These are phyloP conservation scores for Gynandropsis gynandra DNA, from an alignment of 345 rosid genomes.

Conservation along the genomic window DNA sequence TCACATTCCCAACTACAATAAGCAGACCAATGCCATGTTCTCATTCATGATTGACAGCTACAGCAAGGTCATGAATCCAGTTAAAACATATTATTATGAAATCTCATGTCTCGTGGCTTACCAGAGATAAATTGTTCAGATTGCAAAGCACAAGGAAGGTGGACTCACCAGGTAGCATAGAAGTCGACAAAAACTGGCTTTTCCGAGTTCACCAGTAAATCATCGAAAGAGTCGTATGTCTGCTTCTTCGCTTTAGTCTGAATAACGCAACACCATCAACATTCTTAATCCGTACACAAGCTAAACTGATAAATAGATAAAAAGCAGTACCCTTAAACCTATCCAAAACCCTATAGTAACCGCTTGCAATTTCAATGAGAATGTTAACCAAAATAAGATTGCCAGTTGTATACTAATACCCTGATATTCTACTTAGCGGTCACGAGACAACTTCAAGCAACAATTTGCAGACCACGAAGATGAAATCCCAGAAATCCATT, in stretches of 20 bases:
- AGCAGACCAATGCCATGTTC: too few species aligned
- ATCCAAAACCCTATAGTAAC: background rate
- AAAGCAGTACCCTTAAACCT: slow-evolving; percentile 1
- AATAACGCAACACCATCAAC: background rate
- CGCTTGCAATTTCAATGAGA: background rate
- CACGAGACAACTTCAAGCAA: background rate
- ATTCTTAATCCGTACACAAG: background rate
- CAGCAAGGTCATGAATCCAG: background rate
- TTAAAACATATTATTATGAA: background rate
- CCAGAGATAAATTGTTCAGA: too few species aligned
- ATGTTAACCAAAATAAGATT: too few species aligned
- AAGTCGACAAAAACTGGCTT: slow-evolving; percentile 85
- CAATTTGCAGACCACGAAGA: background rate
- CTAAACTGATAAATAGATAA: background rate
- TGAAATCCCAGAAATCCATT: background rate
- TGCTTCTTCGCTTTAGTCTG: slow-evolving; percentile 77
- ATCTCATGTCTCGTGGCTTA: too few species aligned
- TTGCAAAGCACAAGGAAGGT: background rate
- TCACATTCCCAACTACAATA: background rate
- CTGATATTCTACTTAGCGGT: background rate
- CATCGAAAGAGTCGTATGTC: slow-evolving; percentile 58
- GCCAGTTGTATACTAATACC: too few species aligned
- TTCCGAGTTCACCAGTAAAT: slow-evolving; percentile 56
- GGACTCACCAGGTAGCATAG: slow-evolving; percentile 75
- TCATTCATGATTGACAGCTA: background rate